Conservation (phyloP, 345 rosid genomes). For the Rhizophora mangle region DNA sequence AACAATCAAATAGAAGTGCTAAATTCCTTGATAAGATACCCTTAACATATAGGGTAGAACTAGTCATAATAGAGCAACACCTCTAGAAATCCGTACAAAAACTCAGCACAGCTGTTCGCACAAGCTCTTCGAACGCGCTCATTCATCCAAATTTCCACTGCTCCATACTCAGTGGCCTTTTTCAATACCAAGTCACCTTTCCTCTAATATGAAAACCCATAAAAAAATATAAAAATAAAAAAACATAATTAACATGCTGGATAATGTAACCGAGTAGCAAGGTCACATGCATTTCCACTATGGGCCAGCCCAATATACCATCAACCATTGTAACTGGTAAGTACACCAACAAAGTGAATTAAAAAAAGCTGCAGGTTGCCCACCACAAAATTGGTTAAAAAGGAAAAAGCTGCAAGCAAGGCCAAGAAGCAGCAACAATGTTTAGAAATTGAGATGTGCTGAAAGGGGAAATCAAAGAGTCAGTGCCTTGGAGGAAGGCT, state of each 20-base stretch:
- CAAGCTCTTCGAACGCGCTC: conserved; percentile 97
- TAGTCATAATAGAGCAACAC: conserved; percentile 42
- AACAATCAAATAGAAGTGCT: conserved; percentile 1
- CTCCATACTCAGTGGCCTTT: conserved; percentile 96
- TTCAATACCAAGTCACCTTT: conserved; percentile 84
- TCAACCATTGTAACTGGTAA: not conserved
- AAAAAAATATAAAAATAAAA: conserved; percentile 2
- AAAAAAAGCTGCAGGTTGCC: not conserved
- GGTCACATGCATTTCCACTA: not conserved
- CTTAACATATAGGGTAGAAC: conserved; percentile 34
- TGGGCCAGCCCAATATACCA: not conserved
- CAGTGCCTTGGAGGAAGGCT: conserved; percentile 65
- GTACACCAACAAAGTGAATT: conserved; percentile 1
- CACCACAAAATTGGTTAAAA: not conserved
- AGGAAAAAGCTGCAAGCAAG: not conserved
- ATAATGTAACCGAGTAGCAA: not conserved
- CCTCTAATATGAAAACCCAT: conserved; percentile 24
- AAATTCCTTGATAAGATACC: conserved; percentile 24
- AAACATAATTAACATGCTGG: not conserved
- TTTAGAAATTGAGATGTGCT: not conserved
- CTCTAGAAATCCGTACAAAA: conserved; percentile 86
- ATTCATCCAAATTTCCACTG: conserved; percentile 98
- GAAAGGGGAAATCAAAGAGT: conserved; percentile 13
- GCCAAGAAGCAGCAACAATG: not conserved
- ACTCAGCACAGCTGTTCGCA: conserved; percentile 90